A percentile compares a stretch with the other conserved stretches of the same genome.
phyloP scores from a whole-genome alignment of 2,329 filamentous ascomycete species.

The Trichoderma sp. region DNA sequence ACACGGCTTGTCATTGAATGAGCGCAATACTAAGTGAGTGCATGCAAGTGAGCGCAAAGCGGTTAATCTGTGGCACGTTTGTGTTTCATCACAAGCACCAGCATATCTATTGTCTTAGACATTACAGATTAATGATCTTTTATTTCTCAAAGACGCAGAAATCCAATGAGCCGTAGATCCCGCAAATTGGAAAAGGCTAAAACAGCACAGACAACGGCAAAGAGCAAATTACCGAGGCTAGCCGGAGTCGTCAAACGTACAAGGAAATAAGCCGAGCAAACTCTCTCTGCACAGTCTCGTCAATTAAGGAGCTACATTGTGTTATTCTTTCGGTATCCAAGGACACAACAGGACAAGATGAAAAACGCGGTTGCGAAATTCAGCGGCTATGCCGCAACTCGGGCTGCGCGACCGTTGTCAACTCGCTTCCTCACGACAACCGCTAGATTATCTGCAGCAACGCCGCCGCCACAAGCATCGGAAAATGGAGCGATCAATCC shows the following conservation, averaged over 20 bases:
- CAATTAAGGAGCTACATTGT: neutral
- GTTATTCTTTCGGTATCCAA: neutral
- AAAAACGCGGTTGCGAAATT: neutral
- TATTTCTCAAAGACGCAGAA: neutral
- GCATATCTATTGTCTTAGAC: neutral
- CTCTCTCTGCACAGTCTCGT: neutral
- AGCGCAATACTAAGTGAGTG: neutral
- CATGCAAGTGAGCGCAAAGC: neutral
- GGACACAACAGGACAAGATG: neutral
- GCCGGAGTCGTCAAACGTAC: neutral
- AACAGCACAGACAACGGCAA: neutral
- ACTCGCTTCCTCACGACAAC: neutral
- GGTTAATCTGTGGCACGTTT: neutral
- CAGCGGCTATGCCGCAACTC: neutral
- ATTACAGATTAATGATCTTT: neutral
- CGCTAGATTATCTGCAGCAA: neutral
- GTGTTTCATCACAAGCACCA: neutral
- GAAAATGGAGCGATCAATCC: slow-evolving; percentile 26
- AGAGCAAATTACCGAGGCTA: slow-evolving; percentile 13
- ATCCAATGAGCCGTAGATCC: neutral
- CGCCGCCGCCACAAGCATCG: neutral
- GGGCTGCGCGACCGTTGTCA: neutral
- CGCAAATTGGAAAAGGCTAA: slow-evolving; percentile 1
- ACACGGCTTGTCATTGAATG: neutral
- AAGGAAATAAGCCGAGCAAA: neutral